phyloP scores from a whole-genome alignment of 176 grass and related monocot genomes.

The Bothriochloa decipiens region DNA sequence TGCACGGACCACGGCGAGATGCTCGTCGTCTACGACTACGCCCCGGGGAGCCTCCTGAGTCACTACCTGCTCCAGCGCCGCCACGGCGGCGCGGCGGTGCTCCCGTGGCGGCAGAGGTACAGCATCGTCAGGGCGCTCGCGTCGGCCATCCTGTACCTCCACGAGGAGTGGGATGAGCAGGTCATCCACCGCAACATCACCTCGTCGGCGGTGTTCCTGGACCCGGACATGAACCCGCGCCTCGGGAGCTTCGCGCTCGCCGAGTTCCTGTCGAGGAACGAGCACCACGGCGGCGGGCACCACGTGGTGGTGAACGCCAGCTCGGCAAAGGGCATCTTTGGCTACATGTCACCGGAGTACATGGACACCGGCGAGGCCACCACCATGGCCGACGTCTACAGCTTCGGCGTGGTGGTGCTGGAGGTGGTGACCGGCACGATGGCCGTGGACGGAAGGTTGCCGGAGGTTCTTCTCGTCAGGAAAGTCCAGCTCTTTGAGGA shows the following conservation, averaged over 20 bases:
- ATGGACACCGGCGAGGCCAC: too few species aligned
- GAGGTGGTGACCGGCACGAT: too few species aligned
- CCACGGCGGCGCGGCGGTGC: background rate
- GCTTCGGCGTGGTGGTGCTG: too few species aligned
- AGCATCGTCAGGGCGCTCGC: constrained; percentile 78
- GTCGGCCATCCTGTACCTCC: constrained; percentile 77
- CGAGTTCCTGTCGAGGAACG: constrained; percentile 86
- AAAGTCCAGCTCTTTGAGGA: constrained; percentile 45
- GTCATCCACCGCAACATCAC: constrained; percentile 96
- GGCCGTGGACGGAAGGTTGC: too few species aligned
- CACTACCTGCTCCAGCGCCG: constrained; percentile 59
- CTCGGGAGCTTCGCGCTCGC: constrained; percentile 89
- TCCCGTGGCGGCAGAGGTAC: constrained; percentile 80
- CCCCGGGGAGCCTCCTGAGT: constrained; percentile 61
- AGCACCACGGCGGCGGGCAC: constrained; percentile 44
- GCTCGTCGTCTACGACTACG: constrained; percentile 93
- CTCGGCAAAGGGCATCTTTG: constrained; percentile 42
- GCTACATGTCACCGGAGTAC: too few species aligned
- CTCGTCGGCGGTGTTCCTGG: constrained; percentile 78
- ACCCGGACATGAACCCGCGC: constrained; percentile 69
- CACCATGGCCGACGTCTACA: too few species aligned
- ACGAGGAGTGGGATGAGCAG: constrained; percentile 97
- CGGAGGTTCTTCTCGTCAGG: constrained; percentile 63
- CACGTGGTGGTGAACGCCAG: constrained; percentile 23
- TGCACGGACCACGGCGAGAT: constrained; percentile 96